Base-by-base conservation (phyloP, 192 early-diverging fungal species). In the Neocallimastix lanati region DNA sequence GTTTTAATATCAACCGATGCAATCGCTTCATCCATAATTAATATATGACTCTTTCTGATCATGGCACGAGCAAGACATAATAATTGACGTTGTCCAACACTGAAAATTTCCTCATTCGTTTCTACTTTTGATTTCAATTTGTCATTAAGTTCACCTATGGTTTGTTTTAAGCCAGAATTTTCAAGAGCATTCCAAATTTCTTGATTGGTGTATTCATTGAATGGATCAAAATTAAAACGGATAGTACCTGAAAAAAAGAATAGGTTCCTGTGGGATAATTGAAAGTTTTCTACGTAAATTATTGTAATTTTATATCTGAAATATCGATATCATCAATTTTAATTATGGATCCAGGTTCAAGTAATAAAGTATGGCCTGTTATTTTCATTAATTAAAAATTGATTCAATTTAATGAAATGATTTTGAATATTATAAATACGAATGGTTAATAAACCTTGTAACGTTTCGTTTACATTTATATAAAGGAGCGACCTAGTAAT, bases 71-170 rank as follows among this genome's bases (percentile, higher is more conserved):
- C 92, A 79, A 94, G 84, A 84, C 93, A 94, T 30, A 94, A 84
- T 13, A 97, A 83, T 84, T 96, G 95, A 7, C 93, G 85, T 81
- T 96, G 93, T n/a, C 95, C 95, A 37, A 93, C 85, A 28, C 87
- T 90, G 80, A 94, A 88, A 81, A 94, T 96, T 27, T 89, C 87
- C 33, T 94, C 93, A 79, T 94, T 93, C 85, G 98, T 95, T 76
- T 84, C 88, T n/a, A 99, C 93, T 78, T 86, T 86, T 1, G 89
- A 84, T 29, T 97, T 95, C 21, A 98, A 83, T 27, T 81, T 85
- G 18, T 83, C 82, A 28, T 78, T 81, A 0, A 18, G 28, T 29
- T 76, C 13, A 77, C 83, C 80, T 30, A 83, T 81, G 27, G 82
- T n/a, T 25, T 21, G 25, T 25, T 77, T 28, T 18, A 76, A 30